Evolutionary conservation across 164 flowering plant species (phyloP), one percentile per base, ranked within the genome.

Genomic region (Nelumbo lutea): DNA sequence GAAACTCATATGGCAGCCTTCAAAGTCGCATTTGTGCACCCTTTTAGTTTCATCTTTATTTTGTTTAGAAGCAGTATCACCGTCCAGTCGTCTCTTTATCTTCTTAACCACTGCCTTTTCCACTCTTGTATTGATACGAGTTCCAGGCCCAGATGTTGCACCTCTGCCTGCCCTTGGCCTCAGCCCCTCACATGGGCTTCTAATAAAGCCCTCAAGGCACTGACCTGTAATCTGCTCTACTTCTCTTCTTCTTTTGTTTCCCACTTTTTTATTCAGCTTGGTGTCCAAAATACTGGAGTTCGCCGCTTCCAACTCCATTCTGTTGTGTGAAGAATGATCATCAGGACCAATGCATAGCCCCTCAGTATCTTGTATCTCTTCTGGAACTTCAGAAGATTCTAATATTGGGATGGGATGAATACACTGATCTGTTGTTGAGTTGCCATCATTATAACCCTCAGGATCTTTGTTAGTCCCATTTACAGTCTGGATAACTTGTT

Each of bases 151-250:
- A 56, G 9, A 15, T 5, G 76, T 44, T 41, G 66, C n/a, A 51
- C 74, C 75, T 78, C 76, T 78, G 67, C 67, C 47, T 6, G 67
- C 75, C 73, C 99, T 82, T 57, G 97, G 79, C 74, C 99, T 85
- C 80, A 95, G 75, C 98, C 97, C 93, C 79, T 95, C 98, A 79
- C 97, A 95, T 57, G 98, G 98, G 67, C 97, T 78, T 67, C 79
- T 81, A n/a, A 82, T 77, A 75, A 85, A 95, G n/a, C 81, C 79
- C 70, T 46, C 44, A 55, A 4, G 55, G 53, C 47, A n/a, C 9
- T 59, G 14, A 42, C 68, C 80, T 0, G 64, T 64, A 70, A 60
- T 42, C 64, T 66, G 73, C 48, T 27, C 27, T 27, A 60, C 46
- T 60, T 81, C 85, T 74, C 84, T 74, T 59, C 69, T 82, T 62